Evolutionary conservation across 176 grass and related monocot species (phyloP), one percentile per base, ranked within the genome.

Genomic region (Triticum dicoccoides): DNA sequence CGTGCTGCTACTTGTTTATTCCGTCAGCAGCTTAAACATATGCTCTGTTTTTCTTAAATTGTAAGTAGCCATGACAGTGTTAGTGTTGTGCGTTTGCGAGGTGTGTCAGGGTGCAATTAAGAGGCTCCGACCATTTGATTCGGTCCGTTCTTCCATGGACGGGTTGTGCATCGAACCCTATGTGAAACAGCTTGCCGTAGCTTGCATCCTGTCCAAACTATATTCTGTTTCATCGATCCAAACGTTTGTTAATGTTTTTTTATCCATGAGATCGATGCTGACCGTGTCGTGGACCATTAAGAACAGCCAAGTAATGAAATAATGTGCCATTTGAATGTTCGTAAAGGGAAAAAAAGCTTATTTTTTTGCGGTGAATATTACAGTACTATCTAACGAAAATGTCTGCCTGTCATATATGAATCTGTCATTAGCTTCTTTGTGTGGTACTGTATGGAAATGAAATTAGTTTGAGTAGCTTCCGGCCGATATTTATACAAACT

Each of bases 71-170:
- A 83, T 84, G 75, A 89, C 79, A 86, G 73, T 73, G 79, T 73
- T 44, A 82, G 71, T 80, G 79, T 27, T 47, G 23, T 11, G 68
- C 34, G 8, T 39, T 39, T 9, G 37, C 69, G 37, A 80, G 84
- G 54, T 65, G 54, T 87, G 91, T 91, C 90, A 95, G 91, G 59
- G 72, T 88, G 74, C 89, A 89, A 95, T 91, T 98, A 93, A 92
- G 85, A 92, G 77, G 81, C 89, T 80, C 67, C 86, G 83, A 92
- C 77, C 62, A 83, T 89, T 89, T 94, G 93, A 95, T 92, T 95
- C 89, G 91, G 85, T 81, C 87, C 88, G 81, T 81, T 80, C 89
- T 83, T 83, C 80, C 45, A 84, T 87, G 61, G 37, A n/a, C 25
- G 68, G 75, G 51, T 20, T 83, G 62, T 83, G 90, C 93, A 83